Evolutionary conservation across 2,329 filamentous ascomycete genomes (phyloP).

Genomic region (Neonectria magnoliae): DNA sequence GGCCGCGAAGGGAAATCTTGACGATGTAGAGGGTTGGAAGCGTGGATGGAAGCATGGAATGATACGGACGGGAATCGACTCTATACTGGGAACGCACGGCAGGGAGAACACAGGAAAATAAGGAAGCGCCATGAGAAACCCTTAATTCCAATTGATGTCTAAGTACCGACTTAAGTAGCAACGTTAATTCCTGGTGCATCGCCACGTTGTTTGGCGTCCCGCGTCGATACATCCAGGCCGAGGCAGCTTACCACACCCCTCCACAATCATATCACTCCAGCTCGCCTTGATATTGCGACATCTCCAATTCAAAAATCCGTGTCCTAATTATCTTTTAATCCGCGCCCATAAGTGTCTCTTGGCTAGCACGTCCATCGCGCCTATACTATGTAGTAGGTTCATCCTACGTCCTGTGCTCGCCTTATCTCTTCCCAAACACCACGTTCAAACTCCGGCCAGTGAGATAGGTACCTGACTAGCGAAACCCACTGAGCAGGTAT

Average conservation of each 20-base stretch:
- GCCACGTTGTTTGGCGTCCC: conserved; percentile 13
- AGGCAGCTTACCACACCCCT: neutral
- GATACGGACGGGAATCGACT: neutral
- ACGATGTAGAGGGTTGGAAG: neutral
- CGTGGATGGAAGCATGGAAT: neutral
- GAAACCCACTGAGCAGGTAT: neutral
- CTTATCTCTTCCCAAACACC: neutral
- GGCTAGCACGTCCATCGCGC: too few relatives aligned
- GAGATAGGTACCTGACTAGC: neutral
- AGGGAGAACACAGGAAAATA: neutral
- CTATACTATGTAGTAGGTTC: neutral
- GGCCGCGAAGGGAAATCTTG: neutral
- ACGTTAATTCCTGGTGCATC: neutral
- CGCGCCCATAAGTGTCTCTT: neutral
- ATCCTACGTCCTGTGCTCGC: neutral
- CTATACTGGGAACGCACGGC: neutral
- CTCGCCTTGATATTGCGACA: conserved; percentile 12
- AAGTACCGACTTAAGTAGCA: too few relatives aligned
- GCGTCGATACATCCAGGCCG: neutral
- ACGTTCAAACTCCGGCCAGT: too few relatives aligned
- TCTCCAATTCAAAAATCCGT: neutral
- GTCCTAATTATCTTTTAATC: neutral
- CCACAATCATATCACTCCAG: conserved; percentile 6
- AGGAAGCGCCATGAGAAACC: neutral
- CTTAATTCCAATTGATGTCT: conserved; percentile 15